phyloP scores from a whole-genome alignment of 805 yeast species.

The Sugiyamaella mastotermitis region DNA sequence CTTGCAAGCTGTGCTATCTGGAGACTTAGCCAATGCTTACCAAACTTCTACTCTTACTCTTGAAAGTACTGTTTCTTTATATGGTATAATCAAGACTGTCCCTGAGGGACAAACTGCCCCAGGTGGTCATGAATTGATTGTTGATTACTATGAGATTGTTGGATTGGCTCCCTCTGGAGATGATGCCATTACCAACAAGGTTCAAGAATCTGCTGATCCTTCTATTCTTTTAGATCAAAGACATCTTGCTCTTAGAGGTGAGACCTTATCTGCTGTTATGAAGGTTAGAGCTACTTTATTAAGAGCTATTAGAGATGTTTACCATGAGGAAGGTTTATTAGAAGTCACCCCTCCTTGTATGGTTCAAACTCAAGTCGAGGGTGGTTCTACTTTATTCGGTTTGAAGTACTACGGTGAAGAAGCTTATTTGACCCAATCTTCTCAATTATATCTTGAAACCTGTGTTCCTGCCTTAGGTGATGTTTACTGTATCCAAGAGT shows the following conservation, averaged over 20 bases:
- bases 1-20: conserved; percentile 79
- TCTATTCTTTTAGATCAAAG: conserved; percentile 89
- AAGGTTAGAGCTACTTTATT: conserved; percentile 84
- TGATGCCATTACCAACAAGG: conserved; percentile 89
- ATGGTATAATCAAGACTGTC: conserved; percentile 73
- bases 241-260: conserved; percentile 95
- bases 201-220: conserved; percentile 92
- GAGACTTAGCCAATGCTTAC: conserved; percentile 88
- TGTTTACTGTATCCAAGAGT: conserved; percentile 95
- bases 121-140: conserved; percentile 91
- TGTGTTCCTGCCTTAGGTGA: conserved; percentile 95
- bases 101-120: conserved; percentile 98
- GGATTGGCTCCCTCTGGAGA: conserved; percentile 97
- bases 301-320: conserved; percentile 68
- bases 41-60: conserved; percentile 78
- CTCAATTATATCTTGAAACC: conserved; percentile 95
- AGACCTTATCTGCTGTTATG: conserved; percentile 85
- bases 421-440: conserved; percentile 93
- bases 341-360: conserved; percentile 99
- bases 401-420: conserved; percentile 95
- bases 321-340: conserved; percentile 60
- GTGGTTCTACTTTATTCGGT: conserved; percentile 93
- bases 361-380: conserved; percentile 99
- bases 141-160: conserved; percentile 80
- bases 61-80: conserved; percentile 76